Conservation (phyloP, 78 protist genomes). For the Polysphondylium violaceum region DNA sequence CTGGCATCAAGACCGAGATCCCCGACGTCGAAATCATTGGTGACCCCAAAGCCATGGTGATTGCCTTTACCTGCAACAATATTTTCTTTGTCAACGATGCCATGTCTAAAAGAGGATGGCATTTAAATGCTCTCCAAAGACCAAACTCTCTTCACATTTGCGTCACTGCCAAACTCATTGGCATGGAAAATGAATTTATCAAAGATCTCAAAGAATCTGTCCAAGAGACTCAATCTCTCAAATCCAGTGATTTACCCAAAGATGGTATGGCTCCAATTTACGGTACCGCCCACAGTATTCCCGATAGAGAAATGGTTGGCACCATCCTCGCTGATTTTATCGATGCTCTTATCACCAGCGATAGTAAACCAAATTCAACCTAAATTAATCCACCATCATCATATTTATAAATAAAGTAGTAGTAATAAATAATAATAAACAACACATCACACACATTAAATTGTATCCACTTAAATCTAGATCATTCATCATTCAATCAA, state of each 20-base stretch:
- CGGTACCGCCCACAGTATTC: conserved; percentile 71
- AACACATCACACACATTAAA: too few species aligned
- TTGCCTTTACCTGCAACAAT: conserved; percentile 61
- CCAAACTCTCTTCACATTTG: conserved; percentile 77
- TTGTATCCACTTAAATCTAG: too few species aligned
- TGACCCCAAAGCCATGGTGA: conserved; percentile 65
- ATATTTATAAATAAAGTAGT: too few species aligned
- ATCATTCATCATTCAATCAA: too few species aligned
- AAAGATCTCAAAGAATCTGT: conserved; percentile 46
- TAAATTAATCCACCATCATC: too few species aligned
- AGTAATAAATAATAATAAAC: too few species aligned
- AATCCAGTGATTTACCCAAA: conserved; percentile 27
- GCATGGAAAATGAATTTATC: conserved; percentile 59
- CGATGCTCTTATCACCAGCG: conserved; percentile 50
- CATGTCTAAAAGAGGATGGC: conserved; percentile 81
- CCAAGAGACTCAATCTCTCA: not conserved
- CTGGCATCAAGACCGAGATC: conserved; percentile 42
- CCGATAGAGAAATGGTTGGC: conserved; percentile 77
- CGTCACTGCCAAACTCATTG: conserved; percentile 78
- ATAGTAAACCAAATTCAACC: conserved; percentile 21
- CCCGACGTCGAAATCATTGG: conserved; percentile 45
- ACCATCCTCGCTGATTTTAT: conserved; percentile 61
- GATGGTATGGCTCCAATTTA: conserved; percentile 80
- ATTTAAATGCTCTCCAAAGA: conserved; percentile 72
- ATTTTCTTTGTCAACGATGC: conserved; percentile 72